Base-by-base conservation (phyloP, 768 basidiomycete genomes). In the Suillus discolor region DNA sequence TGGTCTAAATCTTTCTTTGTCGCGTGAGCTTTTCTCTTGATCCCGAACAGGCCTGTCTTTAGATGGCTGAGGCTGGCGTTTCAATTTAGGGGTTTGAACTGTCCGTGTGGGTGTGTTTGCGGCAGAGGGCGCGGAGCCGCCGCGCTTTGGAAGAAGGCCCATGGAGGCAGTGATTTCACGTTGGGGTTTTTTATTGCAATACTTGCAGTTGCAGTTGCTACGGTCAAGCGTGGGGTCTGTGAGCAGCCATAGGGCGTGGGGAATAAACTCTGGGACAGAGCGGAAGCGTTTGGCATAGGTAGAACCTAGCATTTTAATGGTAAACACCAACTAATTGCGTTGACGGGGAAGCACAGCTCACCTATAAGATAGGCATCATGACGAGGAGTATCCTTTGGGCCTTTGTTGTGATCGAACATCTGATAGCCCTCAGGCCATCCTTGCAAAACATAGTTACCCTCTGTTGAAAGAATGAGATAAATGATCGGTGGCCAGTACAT, bases 261-360 rank as follows among this genome's bases (percentile, higher is more conserved):
- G 92, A 57, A 90, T 84, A 73, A 95, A 93, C 73, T 96, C 94
- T 57, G 90, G 89, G n/a, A 88, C 80, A 15, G 93, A 94, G 51
- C 94, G 90, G 75, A 94, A 95, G 63, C 79, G 84, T 38, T 77
- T 79, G 47, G 81, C 77, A 59, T 77, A 65, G 38, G 69, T 64
- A 2, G 88, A 88, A 77, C 78, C 76, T 81, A 64, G 28, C 65
- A 60, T 38, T 31, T 31, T 31, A 41, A 42, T 42, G 25, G 25
- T 60, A 31, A 42, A 20, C 18, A 6, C 39, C 18, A 5, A 13
- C 6, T 28, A 20, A 60, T 13, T 31, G 44, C 42, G 36, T 3
- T 64, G 18, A 54, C 20, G 18, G 18, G 62, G n/a, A 41, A 39
- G 62, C 68, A 53, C 53, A 20, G 70, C 79, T 42, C 25, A 93